Conservation (phyloP, 129 eudicot species). For the Solidago caesia region DNA sequence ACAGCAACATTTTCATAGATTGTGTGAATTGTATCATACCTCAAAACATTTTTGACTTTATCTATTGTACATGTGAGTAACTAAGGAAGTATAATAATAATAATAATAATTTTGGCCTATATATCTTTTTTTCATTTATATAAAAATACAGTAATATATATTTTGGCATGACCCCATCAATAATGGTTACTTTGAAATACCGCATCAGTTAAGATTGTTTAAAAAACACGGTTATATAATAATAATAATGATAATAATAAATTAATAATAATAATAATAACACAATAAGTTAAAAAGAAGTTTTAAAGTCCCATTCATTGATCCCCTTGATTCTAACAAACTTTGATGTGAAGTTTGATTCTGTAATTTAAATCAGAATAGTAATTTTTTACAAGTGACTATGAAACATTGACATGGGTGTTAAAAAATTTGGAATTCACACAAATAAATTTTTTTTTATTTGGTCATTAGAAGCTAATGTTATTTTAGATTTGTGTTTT, state of each 20-base stretch:
- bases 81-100: too few species aligned
- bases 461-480: neutral
- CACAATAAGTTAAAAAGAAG: conserved; percentile 16
- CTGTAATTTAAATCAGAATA: neutral
- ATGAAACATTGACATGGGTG: neutral
- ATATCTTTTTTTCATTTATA: neutral
- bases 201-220: conserved; percentile 23
- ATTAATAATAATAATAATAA: neutral
- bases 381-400: neutral
- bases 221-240: conserved; percentile 15
- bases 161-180: conserved; percentile 25
- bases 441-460: neutral
- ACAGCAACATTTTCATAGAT: neutral
- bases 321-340: conserved; percentile 13
- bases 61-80: too few species aligned
- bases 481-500: neutral
- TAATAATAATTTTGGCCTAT: neutral
- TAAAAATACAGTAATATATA: neutral
- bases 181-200: conserved; percentile 27
- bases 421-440: too few species aligned
- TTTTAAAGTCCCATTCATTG: neutral
- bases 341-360: conserved; percentile 18
- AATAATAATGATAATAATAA: too few species aligned
- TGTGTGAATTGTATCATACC: too few species aligned
- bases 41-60: too few species aligned